Conservation (phyloP, 768 basidiomycete genomes). For the Tephrocybe sp. region DNA sequence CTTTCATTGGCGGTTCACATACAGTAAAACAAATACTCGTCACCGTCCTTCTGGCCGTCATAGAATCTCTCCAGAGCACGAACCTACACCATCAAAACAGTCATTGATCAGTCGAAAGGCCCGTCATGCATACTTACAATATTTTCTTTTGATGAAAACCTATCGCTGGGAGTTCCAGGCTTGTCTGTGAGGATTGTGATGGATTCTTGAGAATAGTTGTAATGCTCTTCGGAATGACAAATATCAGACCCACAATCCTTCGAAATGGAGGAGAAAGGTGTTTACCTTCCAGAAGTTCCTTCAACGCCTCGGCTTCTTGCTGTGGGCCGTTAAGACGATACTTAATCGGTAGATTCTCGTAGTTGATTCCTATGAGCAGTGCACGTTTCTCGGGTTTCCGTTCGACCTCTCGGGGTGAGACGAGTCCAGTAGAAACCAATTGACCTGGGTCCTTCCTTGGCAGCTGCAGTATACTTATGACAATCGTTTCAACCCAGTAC, state of each 20-base stretch:
- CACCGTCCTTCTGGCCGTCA: not conserved
- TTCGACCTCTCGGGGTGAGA: no score
- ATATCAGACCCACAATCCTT: no score
- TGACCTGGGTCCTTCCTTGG: no score
- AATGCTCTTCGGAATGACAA: not conserved
- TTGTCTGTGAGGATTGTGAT: not conserved
- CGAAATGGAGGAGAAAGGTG: no score
- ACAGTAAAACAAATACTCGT: not conserved
- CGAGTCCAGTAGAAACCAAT: no score
- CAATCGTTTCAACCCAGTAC: no score
- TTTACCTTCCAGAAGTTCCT: no score
- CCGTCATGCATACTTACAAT: no score
- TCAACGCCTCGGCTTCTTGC: not conserved
- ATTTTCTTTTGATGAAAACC: not conserved
- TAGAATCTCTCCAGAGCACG: not conserved
- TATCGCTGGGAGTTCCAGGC: not conserved
- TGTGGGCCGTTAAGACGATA: not conserved
- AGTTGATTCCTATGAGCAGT: constrained; percentile 1
- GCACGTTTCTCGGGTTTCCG: not conserved
- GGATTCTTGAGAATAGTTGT: not conserved
- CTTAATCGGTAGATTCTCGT: not conserved
- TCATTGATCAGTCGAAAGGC: no score
- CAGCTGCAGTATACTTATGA: no score
- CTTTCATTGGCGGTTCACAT: no score
- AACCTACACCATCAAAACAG: not conserved